Evolutionary conservation across 371 early-diverging fungal genomes (phyloP), one percentile per base, ranked within the genome.

Genomic region (Circinella minor): DNA sequence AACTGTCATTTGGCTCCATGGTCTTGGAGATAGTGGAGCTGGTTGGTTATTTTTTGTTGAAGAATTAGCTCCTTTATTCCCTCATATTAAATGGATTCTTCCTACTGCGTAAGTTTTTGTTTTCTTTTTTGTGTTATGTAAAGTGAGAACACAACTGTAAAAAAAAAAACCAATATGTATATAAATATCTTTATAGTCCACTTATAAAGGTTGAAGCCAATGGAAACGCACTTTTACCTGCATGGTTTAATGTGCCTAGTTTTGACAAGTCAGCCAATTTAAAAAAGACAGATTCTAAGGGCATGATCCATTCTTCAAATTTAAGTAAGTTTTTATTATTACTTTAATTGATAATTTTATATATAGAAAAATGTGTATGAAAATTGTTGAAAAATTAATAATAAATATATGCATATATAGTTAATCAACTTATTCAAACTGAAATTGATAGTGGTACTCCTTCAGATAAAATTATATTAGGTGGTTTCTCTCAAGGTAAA

Each of bases 401-500:
- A 20, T 17, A 1, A 1, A 9, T 18, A 17, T 47, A 5, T 59
- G 46, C 4, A 17, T 37, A 20, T 15, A n/a, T 68, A 91, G 92
- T 95, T 63, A 88, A 88, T 73, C 72, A 84, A 51, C 76, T 96
- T 51, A 85, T 98, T 37, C 83, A 88, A 4, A 77, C 86, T 11
- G 98, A 98, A 78, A 82, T 95, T 13, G 92, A 92, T 46, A 71
- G 70, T 43, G 94, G 95, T 10, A 95, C 95, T 63, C 89, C 94
- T 2, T 80, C 95, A 15, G 84, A 92, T 62, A 86, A 96, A 15
- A 97, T 98, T 63, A 90, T 97, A 36, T 66, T 98, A 27, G 97
- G 96, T 48, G 99, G 98, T 0, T 98, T 98, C 80, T 96, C 96
- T 27, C 99, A 98, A 83, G 98, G 96, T 71, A 81, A 18, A 51